Base-by-base conservation (phyloP, 176 grass and related monocot species). In the Tillandsia leiboldiana region DNA sequence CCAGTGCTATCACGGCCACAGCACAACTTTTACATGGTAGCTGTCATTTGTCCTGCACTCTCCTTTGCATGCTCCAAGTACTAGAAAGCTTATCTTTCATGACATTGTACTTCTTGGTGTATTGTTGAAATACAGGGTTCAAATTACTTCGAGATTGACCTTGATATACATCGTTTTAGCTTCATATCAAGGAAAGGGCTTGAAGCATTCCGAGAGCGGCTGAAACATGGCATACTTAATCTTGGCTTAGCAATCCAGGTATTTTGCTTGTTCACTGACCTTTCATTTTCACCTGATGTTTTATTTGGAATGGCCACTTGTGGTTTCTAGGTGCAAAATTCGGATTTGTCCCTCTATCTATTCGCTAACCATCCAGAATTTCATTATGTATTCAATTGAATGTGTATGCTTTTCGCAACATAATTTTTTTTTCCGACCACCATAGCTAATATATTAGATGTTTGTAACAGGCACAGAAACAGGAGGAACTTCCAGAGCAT, bases 101-200 rank as follows among this genome's bases (percentile, higher is more conserved):
- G 2, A 61, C 10, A 18, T 61, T 61, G 17, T 18, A 9, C 13
- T 20, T 18, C 54, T 23, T 20, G 0, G 56, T 2, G 79, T 22
- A 71, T 79, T 14, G 56, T 74, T 79, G 29, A 75, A 73, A 72
- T 87, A 27, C 11, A 92, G 94, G 89, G 84, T 74, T 75, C 94
- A 52, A 92, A 97, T 81, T 97, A 97, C 82, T 92, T 97, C 49
- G 94, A 97, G 84, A 90, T 97, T 10, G 89, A 97, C 54, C 62
- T 92, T 17, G 94, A 97, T 79, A 83, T 97, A 28, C 89, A 97
- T 72, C 89, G 86, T 12, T 97, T 90, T 76, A 93, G 86, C 79
- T 90, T 79, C 75, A 86, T 97, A 79, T 90, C 89, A 26, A 80
- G 94, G 23, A 90, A 87, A 83, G 89, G 89, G 54, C 82, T 97